phyloP scores from a whole-genome alignment of 2,329 filamentous ascomycete species.

The Colletotrichum filicis region DNA sequence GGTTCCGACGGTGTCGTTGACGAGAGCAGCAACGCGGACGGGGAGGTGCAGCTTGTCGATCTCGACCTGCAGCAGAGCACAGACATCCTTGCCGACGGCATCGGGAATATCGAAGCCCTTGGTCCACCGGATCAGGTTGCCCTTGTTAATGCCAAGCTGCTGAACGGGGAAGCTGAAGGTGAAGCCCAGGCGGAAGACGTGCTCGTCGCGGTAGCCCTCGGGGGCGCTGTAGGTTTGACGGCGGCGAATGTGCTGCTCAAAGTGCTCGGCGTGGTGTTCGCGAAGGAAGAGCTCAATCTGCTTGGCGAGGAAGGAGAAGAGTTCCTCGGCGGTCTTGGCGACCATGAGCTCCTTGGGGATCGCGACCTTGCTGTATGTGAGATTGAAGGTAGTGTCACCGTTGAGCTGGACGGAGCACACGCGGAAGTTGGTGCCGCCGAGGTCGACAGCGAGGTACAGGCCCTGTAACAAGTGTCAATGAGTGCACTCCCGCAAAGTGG shows the following conservation, averaged over 20 bases:
- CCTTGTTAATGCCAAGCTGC: constrained; percentile 95
- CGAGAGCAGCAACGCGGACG: constrained; percentile 92
- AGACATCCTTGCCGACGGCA: constrained; percentile 93
- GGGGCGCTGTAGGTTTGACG: constrained; percentile 69
- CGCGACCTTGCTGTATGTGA: constrained; percentile 91
- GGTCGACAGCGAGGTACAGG: constrained; percentile 93
- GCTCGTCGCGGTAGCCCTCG: constrained; percentile 73
- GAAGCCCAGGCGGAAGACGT: constrained; percentile 95
- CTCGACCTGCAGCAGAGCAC: constrained; percentile 86
- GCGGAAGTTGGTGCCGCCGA: constrained; percentile 98
- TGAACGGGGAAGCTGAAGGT: constrained; percentile 98
- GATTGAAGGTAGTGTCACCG: constrained; percentile 93
- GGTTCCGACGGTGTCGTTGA: constrained; percentile 98
- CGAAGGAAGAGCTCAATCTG: constrained; percentile 91
- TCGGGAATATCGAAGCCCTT: constrained; percentile 99
- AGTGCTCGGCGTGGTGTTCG: constrained; percentile 89
- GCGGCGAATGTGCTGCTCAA: constrained; percentile 75
- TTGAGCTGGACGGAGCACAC: constrained; percentile 96
- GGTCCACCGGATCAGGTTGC: constrained; percentile 94
- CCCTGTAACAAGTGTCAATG: constrained; percentile 68
- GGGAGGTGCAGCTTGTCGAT: constrained; percentile 89
- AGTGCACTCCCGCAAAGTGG: not conserved
- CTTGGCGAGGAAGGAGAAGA: constrained; percentile 92
- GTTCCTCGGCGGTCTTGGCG: constrained; percentile 84
- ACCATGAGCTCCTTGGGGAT: constrained; percentile 93